phyloP scores from a whole-genome alignment of 805 yeast species.

The Tetrapisispora iriomotensis region DNA sequence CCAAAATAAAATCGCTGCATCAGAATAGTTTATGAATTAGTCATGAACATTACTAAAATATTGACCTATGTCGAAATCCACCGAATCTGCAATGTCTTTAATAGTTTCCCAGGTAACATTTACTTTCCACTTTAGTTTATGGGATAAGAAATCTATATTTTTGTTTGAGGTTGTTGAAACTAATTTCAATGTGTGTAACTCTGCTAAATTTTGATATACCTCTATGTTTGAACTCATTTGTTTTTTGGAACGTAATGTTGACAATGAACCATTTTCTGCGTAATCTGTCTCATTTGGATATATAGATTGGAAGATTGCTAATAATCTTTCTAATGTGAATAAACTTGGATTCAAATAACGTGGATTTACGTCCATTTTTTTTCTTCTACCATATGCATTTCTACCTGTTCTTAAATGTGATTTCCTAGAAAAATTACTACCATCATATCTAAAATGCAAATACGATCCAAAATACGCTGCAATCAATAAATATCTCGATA shows the following conservation, averaged over 20 bases:
- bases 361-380: slow-evolving; percentile 43
- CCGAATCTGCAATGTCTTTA: slow-evolving; percentile 48
- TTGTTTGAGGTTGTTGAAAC: slow-evolving; percentile 33
- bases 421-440: slow-evolving; percentile 53
- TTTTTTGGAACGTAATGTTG: slow-evolving; percentile 12
- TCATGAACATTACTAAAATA: slow-evolving; percentile 34
- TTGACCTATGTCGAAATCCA: slow-evolving; percentile 55
- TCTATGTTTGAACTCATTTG: slow-evolving; percentile 36
- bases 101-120: slow-evolving; percentile 62
- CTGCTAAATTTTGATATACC: slow-evolving; percentile 48
- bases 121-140: slow-evolving; percentile 69
- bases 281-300: slow-evolving; percentile 32
- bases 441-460: slow-evolving; percentile 59
- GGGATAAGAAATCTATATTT: slow-evolving; percentile 47
- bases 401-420: slow-evolving; percentile 37
- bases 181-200: slow-evolving; percentile 46
- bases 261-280: slow-evolving; percentile 12
- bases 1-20: too few species aligned
- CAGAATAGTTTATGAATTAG: background rate
- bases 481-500: slow-evolving; percentile 62
- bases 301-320: slow-evolving; percentile 72
- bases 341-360: slow-evolving; percentile 59
- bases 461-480: slow-evolving; percentile 81
- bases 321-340: slow-evolving; percentile 67
- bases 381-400: slow-evolving; percentile 33